Conservation (phyloP, 2,329 filamentous ascomycete species). For the Lachnellula arida region DNA sequence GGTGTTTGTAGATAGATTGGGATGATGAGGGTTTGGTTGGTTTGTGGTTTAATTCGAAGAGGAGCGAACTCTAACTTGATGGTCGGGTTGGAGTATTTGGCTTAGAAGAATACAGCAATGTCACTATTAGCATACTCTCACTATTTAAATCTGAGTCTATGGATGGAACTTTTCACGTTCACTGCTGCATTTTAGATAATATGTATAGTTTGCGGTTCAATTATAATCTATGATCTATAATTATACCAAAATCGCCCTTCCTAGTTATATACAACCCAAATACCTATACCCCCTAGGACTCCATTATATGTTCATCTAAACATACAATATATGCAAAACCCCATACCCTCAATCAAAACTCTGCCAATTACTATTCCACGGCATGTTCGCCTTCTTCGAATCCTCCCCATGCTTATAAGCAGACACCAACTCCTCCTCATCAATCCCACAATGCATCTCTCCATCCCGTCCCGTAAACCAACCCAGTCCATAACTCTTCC, state of each 20-base stretch:
- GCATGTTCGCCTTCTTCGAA: constrained; percentile 27
- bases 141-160: too few species aligned
- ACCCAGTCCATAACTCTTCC: constrained; percentile 68
- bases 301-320: neutral
- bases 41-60: too few species aligned
- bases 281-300: neutral
- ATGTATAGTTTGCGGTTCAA: neutral
- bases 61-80: too few species aligned
- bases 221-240: neutral
- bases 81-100: too few species aligned
- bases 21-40: too few species aligned
- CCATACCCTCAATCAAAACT: constrained; percentile 17
- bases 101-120: too few species aligned
- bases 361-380: constrained; percentile 29
- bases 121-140: too few species aligned
- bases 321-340: neutral
- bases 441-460: constrained; percentile 69
- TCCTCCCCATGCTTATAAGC: constrained; percentile 54
- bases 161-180: too few species aligned
- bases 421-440: constrained; percentile 66
- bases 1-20: too few species aligned
- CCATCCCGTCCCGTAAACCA: constrained; percentile 74
- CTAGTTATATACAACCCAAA: neutral
- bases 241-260: neutral
- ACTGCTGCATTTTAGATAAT: too few species aligned